A percentile compares a stretch with the other conserved stretches of the same genome.
phyloP scores from a whole-genome alignment of 495 filamentous ascomycete species.

The Niebla homalea region DNA sequence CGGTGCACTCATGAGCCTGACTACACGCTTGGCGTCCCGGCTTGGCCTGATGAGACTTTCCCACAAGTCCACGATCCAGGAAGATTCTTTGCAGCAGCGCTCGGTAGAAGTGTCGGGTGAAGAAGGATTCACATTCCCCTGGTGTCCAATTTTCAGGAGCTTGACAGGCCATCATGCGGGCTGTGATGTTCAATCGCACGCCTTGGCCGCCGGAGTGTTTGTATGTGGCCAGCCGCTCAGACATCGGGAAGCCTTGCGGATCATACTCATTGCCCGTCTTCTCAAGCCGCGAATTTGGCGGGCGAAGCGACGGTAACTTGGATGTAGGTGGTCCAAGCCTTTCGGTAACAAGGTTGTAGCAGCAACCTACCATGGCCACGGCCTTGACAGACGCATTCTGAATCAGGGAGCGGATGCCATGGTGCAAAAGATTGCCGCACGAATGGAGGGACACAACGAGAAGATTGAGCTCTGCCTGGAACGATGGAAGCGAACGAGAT shows the following conservation, averaged over 20 bases:
- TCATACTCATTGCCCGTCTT: conserved; percentile 52
- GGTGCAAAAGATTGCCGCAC: conserved; percentile 93
- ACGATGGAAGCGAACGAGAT: not conserved
- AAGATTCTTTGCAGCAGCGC: conserved; percentile 84
- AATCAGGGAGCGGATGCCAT: conserved; percentile 73
- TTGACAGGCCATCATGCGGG: conserved; percentile 92
- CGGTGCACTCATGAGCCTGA: conserved; percentile 21
- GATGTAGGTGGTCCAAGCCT: conserved; percentile 74
- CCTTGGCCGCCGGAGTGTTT: conserved; percentile 39
- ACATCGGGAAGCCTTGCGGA: conserved; percentile 89
- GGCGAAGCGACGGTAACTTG: conserved; percentile 59
- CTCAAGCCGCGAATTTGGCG: conserved; percentile 40
- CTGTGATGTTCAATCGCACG: conserved; percentile 83
- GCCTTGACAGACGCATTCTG: conserved; percentile 72
- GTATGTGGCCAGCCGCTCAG: conserved; percentile 50
- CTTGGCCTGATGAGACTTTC: conserved; percentile 30
- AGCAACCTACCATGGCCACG: conserved; percentile 91
- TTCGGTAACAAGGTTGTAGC: conserved; percentile 92
- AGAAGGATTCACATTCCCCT: conserved; percentile 70
- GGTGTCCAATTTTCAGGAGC: conserved; percentile 84
- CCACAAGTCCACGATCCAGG: conserved; percentile 62
- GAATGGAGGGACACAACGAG: conserved; percentile 94
- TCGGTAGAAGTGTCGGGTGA: conserved; percentile 87
- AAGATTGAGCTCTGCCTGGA: conserved; percentile 25
- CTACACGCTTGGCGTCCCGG: conserved; percentile 24